These are phyloP conservation scores for Teratosphaeria epicoccoides DNA, from an alignment of 2,329 filamentous ascomycete genomes.

Conservation along the genomic window DNA sequence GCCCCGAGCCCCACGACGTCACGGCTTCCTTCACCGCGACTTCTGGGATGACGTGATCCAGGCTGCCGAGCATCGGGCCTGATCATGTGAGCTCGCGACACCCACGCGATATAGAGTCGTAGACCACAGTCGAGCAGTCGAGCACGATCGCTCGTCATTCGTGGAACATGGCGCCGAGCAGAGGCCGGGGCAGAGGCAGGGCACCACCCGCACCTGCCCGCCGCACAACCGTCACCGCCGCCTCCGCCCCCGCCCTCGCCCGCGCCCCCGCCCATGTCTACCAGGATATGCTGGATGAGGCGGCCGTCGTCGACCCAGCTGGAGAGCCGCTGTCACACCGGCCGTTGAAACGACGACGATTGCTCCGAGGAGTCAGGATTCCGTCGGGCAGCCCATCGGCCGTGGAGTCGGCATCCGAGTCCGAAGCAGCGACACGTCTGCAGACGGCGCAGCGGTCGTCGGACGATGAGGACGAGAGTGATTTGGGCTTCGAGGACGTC, in stretches of 20 bases:
- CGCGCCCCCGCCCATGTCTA: constrained; percentile 17
- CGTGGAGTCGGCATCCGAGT: neutral
- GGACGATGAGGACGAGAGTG: constrained; percentile 39
- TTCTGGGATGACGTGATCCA: too few relatives aligned
- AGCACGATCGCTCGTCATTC: neutral
- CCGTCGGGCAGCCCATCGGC: neutral
- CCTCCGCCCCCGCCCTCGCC: constrained; percentile 2
- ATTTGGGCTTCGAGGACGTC: constrained; percentile 55
- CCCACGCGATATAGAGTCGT: constrained; percentile 9
- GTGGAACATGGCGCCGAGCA: constrained; percentile 20
- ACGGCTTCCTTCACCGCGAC: neutral
- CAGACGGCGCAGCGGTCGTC: constrained; percentile 23
- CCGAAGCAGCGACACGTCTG: neutral
- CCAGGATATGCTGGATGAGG: constrained; percentile 21
- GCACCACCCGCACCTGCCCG: neutral
- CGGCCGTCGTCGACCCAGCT: constrained; percentile 7
- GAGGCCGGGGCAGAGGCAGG: constrained; percentile 16
- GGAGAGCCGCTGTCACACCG: constrained; percentile 6
- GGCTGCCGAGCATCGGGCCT: too few relatives aligned
- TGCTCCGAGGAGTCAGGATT: constrained; percentile 3
- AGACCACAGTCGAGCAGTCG: too few relatives aligned
- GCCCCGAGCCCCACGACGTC: neutral
- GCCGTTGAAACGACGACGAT: constrained; percentile 20
- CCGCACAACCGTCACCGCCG: constrained; percentile 1
- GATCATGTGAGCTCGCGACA: constrained; percentile 16